Conservation (phyloP, 169 alveolate genomes). For the Plasmodium blacklocki region DNA sequence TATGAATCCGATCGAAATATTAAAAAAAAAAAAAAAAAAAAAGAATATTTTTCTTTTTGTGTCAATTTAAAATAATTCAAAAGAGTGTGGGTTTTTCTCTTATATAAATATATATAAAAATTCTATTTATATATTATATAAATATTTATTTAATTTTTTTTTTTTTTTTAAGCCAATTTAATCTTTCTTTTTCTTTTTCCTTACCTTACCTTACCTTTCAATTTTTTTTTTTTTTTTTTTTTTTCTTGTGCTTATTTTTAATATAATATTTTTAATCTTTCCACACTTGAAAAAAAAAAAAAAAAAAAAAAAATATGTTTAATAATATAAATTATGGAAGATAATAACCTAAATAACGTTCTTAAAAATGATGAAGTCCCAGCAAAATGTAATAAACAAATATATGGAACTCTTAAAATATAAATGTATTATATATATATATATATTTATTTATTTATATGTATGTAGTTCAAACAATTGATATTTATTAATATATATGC, state of each 20-base stretch:
- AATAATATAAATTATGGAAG: constrained; percentile 29
- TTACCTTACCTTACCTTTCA: background rate
- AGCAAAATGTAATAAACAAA: constrained; percentile 69
- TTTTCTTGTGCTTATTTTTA: background rate
- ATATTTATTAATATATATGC: too few relatives aligned
- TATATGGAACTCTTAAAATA: background rate
- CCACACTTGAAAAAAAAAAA: constrained; percentile 17
- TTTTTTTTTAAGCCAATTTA: too few relatives aligned
- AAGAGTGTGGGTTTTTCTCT: too few relatives aligned
- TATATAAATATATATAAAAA: too few relatives aligned
- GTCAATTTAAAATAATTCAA: too few relatives aligned
- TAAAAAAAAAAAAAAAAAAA: too few relatives aligned
- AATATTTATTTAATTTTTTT: too few relatives aligned
- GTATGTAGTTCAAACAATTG: background rate
- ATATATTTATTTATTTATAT: background rate
- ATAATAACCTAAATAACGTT: constrained; percentile 31
- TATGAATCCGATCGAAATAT: too few relatives aligned
- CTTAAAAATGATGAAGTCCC: constrained; percentile 70
- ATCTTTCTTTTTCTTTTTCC: background rate
- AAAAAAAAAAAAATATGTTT: constrained; percentile 32
- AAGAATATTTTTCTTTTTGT: too few relatives aligned
- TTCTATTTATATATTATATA: too few relatives aligned
- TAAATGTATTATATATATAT: background rate
- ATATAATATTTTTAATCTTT: constrained; percentile 6
- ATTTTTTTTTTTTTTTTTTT: background rate